phyloP scores from a whole-genome alignment of 2,329 filamentous ascomycete species.

The Aureobasidium namibiae region DNA sequence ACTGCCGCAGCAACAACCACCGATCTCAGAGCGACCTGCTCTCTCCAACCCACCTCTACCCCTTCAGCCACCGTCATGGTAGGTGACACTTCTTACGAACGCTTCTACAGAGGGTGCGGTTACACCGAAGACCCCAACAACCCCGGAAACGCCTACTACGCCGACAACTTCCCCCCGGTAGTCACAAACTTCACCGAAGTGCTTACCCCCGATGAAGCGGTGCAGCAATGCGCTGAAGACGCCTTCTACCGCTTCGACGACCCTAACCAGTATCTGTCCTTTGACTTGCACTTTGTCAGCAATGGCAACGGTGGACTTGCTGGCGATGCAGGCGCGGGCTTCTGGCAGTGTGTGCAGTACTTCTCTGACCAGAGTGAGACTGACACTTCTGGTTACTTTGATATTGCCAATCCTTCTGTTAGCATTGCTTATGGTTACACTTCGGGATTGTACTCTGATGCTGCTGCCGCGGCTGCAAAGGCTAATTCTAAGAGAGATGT shows the following conservation, averaged over 20 bases:
- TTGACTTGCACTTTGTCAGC: constrained; percentile 9
- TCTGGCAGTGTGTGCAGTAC: constrained; percentile 6
- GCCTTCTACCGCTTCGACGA: constrained; percentile 1
- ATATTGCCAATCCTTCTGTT: background rate
- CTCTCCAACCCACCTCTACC: background rate
- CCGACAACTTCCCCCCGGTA: constrained; percentile 6
- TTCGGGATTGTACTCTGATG: constrained; percentile 2
- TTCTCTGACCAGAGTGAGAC: constrained; percentile 6
- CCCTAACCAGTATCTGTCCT: constrained; percentile 5
- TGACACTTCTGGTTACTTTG: constrained; percentile 1
- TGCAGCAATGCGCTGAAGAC: background rate
- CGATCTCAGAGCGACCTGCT: background rate
- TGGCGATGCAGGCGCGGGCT: background rate
- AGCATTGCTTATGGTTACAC: background rate
- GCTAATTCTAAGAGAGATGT: background rate
- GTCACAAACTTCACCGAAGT: background rate
- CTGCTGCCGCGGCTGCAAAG: background rate
- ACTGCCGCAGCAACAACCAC: background rate
- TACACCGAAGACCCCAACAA: constrained; percentile 5
- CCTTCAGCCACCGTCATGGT: background rate
- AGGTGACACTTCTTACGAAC: background rate
- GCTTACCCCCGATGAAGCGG: background rate
- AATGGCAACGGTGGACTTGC: background rate
- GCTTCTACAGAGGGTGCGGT: constrained; percentile 7
- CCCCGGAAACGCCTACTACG: constrained; percentile 2